Percentiles rank a stretch among this genome's conserved stretches.
Evolutionary conservation across 441 rosid species (phyloP).

Genomic region (Euphorbia corollata): DNA sequence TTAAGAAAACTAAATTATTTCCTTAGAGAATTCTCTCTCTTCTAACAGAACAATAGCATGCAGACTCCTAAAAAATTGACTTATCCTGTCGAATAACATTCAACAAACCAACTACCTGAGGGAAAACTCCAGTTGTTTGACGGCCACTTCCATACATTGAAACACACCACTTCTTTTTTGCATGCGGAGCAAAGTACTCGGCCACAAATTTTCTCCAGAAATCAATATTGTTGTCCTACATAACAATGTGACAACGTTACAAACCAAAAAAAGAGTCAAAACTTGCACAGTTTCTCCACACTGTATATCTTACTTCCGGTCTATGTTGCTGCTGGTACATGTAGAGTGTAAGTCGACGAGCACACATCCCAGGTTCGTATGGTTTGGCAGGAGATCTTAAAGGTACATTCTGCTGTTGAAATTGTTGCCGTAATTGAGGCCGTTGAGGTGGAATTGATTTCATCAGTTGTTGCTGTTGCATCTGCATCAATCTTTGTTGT

Average conservation of each 20-base stretch:
- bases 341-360: conserved; percentile 79
- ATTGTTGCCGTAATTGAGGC: conserved; percentile 68
- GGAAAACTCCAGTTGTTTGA: conserved; percentile 69
- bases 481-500: conserved; percentile 73
- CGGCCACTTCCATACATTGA: conserved; percentile 78
- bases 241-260: conserved; percentile 12
- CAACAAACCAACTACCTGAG: conserved; percentile 39
- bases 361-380: conserved; percentile 94
- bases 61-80: conserved; percentile 9
- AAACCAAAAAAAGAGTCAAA: conserved; percentile 1
- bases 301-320: conserved; percentile 63
- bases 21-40: background rate
- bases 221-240: conserved; percentile 76
- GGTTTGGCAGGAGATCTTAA: conserved; percentile 64
- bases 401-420: conserved; percentile 71
- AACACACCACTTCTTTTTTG: conserved; percentile 83
- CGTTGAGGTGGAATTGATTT: conserved; percentile 81
- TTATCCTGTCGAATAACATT: conserved; percentile 10
- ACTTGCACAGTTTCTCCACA: background rate
- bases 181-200: conserved; percentile 63
- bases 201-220: conserved; percentile 81
- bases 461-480: conserved; percentile 78
- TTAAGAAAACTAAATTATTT: background rate
- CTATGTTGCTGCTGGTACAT: conserved; percentile 95
- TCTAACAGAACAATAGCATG: background rate